A percentile compares a stretch with the other conserved stretches of the same genome.
Evolutionary conservation across 768 basidiomycete genomes (phyloP).

Genomic region (Mycena vitilis): DNA sequence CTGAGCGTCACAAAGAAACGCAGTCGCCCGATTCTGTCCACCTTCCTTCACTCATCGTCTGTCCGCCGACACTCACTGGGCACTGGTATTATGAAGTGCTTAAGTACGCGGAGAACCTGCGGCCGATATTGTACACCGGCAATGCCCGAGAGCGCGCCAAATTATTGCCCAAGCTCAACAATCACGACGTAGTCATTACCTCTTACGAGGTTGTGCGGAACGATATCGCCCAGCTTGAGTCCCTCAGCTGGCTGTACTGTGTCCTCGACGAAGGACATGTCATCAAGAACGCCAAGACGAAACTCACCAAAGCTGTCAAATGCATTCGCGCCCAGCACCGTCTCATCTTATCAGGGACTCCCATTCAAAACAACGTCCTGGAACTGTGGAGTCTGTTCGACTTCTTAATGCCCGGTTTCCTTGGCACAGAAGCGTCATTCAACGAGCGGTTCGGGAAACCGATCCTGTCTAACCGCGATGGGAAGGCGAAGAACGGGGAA

Average conservation of each 20-base stretch:
- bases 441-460: slow-evolving; percentile 97
- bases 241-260: slow-evolving; percentile 92
- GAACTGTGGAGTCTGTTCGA: slow-evolving; percentile 99
- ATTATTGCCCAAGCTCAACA: slow-evolving; percentile 71
- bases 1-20: slow-evolving; percentile 72
- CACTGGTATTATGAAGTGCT: slow-evolving; percentile 99
- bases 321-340: slow-evolving; percentile 90
- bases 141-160: slow-evolving; percentile 83
- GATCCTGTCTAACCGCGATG: slow-evolving; percentile 93
- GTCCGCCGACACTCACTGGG: slow-evolving; percentile 96
- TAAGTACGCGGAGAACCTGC: slow-evolving; percentile 89
- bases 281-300: slow-evolving; percentile 99
- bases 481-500: slow-evolving; percentile 94
- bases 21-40: slow-evolving; percentile 82
- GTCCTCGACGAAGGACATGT: slow-evolving; percentile 98
- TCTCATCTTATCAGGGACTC: slow-evolving; percentile 94
- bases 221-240: slow-evolving; percentile 82
- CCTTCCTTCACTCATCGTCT: slow-evolving; percentile 93
- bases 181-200: slow-evolving; percentile 92
- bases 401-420: slow-evolving; percentile 98
- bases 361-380: slow-evolving; percentile 98
- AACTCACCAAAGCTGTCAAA: slow-evolving; percentile 97
- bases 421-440: slow-evolving; percentile 95
- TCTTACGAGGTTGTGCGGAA: slow-evolving; percentile 98
- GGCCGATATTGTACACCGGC: slow-evolving; percentile 90